A percentile compares a stretch with the other conserved stretches of the same genome.
Conservation (phyloP, 75 land plant genomes). For the Larix kaempferi region DNA sequence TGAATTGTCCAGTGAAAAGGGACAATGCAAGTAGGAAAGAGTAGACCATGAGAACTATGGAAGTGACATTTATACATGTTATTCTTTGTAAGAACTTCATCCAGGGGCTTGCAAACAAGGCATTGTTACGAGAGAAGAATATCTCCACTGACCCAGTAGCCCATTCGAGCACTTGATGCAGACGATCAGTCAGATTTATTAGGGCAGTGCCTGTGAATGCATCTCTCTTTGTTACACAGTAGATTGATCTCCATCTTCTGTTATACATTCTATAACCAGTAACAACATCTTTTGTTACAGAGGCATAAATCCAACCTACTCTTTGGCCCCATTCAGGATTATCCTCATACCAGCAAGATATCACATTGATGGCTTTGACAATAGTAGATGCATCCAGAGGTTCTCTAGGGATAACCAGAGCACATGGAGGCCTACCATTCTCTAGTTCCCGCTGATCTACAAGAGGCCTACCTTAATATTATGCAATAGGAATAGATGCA, state of each 20-base stretch:
- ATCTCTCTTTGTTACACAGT: slow-evolving; percentile 80
- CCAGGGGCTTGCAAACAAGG: slow-evolving; percentile 60
- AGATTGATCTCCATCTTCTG: slow-evolving; percentile 83
- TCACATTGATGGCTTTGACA: no score
- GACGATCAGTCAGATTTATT: slow-evolving; percentile 86
- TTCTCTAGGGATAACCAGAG: slow-evolving; percentile 35
- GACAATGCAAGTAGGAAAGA: slow-evolving; percentile 89
- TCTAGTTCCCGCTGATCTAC: slow-evolving; percentile 26
- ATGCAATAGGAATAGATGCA: slow-evolving; percentile 83
- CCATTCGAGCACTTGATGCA: slow-evolving; percentile 95
- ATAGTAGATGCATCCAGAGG: no score
- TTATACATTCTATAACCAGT: slow-evolving; percentile 79
- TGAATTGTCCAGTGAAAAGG: slow-evolving; percentile 86
- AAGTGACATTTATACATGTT: slow-evolving; percentile 88
- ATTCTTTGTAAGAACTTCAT: slow-evolving; percentile 43
- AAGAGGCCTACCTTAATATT: slow-evolving; percentile 66
- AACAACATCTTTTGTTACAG: slow-evolving; percentile 65
- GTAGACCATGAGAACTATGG: slow-evolving; percentile 77
- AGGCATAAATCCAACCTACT: slow-evolving; percentile 75
- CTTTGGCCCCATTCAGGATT: slow-evolving; percentile 67
- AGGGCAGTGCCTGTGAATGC: slow-evolving; percentile 95
- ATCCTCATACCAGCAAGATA: slow-evolving; percentile 65
- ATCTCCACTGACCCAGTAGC: slow-evolving; percentile 97
- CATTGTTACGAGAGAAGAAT: slow-evolving; percentile 93
- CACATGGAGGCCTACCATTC: slow-evolving; percentile 33